Base-by-base conservation (phyloP, 208 protist species). In the Trypanosoma cruzi region DNA sequence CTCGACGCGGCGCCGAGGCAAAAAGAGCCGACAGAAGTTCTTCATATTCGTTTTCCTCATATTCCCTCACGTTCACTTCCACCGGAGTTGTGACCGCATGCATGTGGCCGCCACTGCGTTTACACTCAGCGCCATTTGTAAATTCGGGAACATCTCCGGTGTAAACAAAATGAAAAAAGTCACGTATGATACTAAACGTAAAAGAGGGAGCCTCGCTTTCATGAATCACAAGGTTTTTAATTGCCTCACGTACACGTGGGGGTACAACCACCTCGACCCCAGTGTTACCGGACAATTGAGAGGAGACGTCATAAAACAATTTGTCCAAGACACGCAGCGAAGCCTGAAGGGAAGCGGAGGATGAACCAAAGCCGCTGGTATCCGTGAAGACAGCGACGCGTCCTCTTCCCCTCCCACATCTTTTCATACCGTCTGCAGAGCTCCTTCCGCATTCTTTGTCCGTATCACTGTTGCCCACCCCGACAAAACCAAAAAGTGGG, bases 321-420 rank as follows among this genome's bases (percentile, higher is more conserved):
- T 14, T 16, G 32, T 72, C 59, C 36, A 74, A 57, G 29, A 32
- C 13, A 29, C 42, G 64, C n/a, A 72, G 24, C 18, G 64, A 61
- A 13, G 71, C 14, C 1, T 32, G 14, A 16, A 49, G 10, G n/a
- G 49, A 56, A 4, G n/a, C n/a, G n/a, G 65, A 28, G 0, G 65
- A 78, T n/a, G 58, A 44, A 6, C 76, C 77, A 22, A 92, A 65
- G 44, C 82, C 80, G 58, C 79, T 74, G 0, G 83, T 76, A 63
- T 89, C 86, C 0, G 86, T 89, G 49, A 92, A 83, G 36, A 92
- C 60, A 0, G 73, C 77, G 11, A 89, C 68, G 48, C 75, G 75
- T n/a, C n/a, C 0, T 53, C 36, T 58, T 14, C 13, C 10, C 63
- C 7, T 20, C 7, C 4, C 1, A 34, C 22, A 20, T 10, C 18